Evolutionary conservation across 495 filamentous ascomycete genomes (phyloP).

Genomic region (Bathelium albidoporum): DNA sequence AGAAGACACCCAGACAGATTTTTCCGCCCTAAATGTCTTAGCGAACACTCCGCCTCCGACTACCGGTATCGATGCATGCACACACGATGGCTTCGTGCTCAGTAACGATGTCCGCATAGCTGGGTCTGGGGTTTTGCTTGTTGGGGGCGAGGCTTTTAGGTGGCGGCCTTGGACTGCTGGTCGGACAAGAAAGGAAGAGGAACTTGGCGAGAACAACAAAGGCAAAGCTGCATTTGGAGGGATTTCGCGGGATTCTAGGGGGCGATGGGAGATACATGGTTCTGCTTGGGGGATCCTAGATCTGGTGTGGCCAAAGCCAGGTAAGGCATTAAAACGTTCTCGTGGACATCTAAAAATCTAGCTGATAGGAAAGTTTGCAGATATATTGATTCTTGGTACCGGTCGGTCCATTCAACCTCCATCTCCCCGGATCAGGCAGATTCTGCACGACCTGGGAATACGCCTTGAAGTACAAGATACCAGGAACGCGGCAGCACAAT

Average conservation of each 20-base stretch:
- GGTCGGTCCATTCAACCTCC: constrained; percentile 66
- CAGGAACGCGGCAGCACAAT: constrained; percentile 82
- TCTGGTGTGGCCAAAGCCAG: constrained; percentile 81
- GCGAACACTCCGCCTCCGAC: constrained; percentile 64
- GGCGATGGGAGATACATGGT: constrained; percentile 65
- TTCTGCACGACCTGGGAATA: constrained; percentile 70
- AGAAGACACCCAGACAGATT: constrained; percentile 65
- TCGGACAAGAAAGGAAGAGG: constrained; percentile 22
- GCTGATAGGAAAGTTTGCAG: constrained; percentile 40
- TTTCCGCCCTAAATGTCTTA: constrained; percentile 65
- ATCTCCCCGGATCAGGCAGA: constrained; percentile 58
- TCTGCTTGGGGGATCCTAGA: constrained; percentile 69
- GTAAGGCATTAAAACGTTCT: constrained; percentile 39
- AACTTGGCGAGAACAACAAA: constrained; percentile 17
- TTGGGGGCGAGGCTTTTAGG: constrained; percentile 74
- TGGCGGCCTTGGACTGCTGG: constrained; percentile 69
- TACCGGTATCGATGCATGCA: constrained; percentile 72
- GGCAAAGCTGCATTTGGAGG: constrained; percentile 38
- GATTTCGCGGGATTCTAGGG: constrained; percentile 62
- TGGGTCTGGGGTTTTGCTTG: constrained; percentile 59
- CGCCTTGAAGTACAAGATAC: constrained; percentile 86
- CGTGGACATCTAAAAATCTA: not conserved
- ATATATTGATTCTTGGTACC: constrained; percentile 79
- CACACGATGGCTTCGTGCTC: constrained; percentile 66
- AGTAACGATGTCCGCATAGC: constrained; percentile 62